Base-by-base conservation (phyloP, 2,329 filamentous ascomycete genomes). In the Apiospora kogelbergensis region DNA sequence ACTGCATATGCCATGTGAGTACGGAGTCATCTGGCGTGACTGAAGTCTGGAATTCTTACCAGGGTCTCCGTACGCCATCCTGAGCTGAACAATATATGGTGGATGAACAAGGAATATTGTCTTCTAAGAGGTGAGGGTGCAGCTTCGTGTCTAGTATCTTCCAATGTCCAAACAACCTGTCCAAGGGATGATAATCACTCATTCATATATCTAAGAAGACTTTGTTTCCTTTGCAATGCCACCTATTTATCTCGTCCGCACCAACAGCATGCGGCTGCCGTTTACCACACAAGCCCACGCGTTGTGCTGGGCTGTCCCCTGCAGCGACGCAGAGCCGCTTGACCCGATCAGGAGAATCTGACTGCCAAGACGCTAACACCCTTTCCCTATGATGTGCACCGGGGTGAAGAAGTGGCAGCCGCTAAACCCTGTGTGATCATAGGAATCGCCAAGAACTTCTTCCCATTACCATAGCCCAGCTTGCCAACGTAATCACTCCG, bases 281-380 rank as follows among this genome's bases (percentile, higher is more conserved):
- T 64, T 33, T 30, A 22, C n/a, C n/a, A n/a, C 22, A 44, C 5
- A n/a, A 44, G 41, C 63, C 33, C 37, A 24, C 30, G 63, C 37
- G 48, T 57, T 30, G 48, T 30, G 48, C 20, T 33, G 48, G 24
- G 48, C n/a, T 40, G 2, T 20, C 7, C 41, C 30, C 41, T 44
- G 24, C 9, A 22, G 24, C 15, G 3, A 10, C 3, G 40, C 63
- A 42, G 17, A 37, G 26, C 17, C 57, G 26, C 67, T 68, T 64
- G 40, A 24, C 67, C 41, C 7, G 53, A 68, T 37, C 48, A 63
- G 67, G 67, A 63, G 41, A 45, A 64, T 40, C 17, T 11, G 17
- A 22, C n/a, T n/a, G 67, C 67, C 67, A 68, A 68, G 67, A 13
- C 67, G 17, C 67, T 68, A 68, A 40, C 15, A 30, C 53, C 30